phyloP scores from a whole-genome alignment of 1,139 yeast species.

The Candida sanyaensis region DNA sequence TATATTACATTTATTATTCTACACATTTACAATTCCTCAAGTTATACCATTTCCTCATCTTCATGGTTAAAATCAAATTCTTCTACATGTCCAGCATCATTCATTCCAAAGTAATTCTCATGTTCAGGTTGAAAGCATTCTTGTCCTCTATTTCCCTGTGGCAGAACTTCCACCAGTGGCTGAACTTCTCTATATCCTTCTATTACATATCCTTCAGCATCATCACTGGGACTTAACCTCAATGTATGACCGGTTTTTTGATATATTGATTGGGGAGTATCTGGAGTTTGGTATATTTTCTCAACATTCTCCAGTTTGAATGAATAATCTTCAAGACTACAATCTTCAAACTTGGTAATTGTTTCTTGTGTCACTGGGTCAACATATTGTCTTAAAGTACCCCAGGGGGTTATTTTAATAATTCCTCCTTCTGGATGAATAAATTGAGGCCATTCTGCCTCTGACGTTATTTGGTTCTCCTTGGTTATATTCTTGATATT shows the following conservation, averaged over 20 bases:
- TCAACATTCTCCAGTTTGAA: conserved; percentile 21
- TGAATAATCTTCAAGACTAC: conserved; percentile 39
- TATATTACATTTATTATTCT: too few species aligned
- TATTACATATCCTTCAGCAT: conserved; percentile 42
- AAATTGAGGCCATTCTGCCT: conserved; percentile 60
- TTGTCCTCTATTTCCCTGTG: not conserved
- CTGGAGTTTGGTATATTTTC: conserved; percentile 15
- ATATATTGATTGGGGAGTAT: conserved; percentile 39
- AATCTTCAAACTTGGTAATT: conserved; percentile 45
- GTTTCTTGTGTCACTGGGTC: conserved; percentile 35
- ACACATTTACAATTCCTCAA: too few species aligned
- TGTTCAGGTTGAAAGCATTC: conserved; percentile 33
- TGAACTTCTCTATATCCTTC: conserved; percentile 34
- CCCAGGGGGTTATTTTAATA: conserved; percentile 67
- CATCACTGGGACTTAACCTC: conserved; percentile 39
- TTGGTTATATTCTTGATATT: conserved; percentile 15
- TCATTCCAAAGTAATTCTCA: conserved; percentile 42
- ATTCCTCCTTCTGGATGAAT: conserved; percentile 67
- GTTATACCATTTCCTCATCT: conserved; percentile 12
- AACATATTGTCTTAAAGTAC: conserved; percentile 41
- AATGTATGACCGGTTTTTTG: conserved; percentile 5
- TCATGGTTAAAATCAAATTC: conserved; percentile 10
- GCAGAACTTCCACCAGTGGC: not conserved
- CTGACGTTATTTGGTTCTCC: conserved; percentile 28
- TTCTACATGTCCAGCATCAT: conserved; percentile 7